These are phyloP conservation scores for Kalmusia sp. DNA, from an alignment of 2,329 filamentous ascomycete genomes.

Conservation along the genomic window DNA sequence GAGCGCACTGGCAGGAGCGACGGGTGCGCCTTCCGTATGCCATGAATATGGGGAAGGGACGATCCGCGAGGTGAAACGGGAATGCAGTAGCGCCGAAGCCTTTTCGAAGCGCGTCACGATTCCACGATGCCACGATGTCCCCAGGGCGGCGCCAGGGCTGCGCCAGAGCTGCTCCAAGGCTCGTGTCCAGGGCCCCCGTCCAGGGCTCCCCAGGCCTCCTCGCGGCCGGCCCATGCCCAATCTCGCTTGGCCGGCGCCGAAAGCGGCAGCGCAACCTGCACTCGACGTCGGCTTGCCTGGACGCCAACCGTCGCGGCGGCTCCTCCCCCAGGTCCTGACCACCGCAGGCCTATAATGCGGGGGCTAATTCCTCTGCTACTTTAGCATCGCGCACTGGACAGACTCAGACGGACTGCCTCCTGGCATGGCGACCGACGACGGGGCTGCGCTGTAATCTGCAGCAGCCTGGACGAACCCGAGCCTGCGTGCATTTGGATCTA, in stretches of 20 bases:
- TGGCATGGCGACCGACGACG: conserved; percentile 17
- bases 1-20: background rate
- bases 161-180: too few species aligned
- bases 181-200: too few species aligned
- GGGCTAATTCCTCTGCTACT: conserved; percentile 31
- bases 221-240: conserved; percentile 8
- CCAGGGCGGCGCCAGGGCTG: too few species aligned
- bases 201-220: too few species aligned
- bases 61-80: conserved; percentile 23
- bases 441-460: conserved; percentile 22
- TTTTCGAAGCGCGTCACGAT: conserved; percentile 19
- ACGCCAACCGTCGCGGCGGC: conserved; percentile 34
- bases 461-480: conserved; percentile 20
- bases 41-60: conserved; percentile 7
- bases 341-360: conserved; percentile 42
- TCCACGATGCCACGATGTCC: too few species aligned
- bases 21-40: conserved; percentile 8
- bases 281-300: conserved; percentile 23
- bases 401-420: background rate
- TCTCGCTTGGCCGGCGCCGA: conserved; percentile 18
- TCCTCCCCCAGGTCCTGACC: conserved; percentile 16
- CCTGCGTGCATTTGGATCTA: conserved; percentile 10
- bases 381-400: conserved; percentile 24
- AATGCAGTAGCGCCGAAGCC: conserved; percentile 17
- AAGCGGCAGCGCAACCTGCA: conserved; percentile 21